Percentiles rank a stretch among this genome's conserved stretches.
Evolutionary conservation across 1,139 yeast species (phyloP).

Genomic region (Saccharomyces pastorianus): DNA sequence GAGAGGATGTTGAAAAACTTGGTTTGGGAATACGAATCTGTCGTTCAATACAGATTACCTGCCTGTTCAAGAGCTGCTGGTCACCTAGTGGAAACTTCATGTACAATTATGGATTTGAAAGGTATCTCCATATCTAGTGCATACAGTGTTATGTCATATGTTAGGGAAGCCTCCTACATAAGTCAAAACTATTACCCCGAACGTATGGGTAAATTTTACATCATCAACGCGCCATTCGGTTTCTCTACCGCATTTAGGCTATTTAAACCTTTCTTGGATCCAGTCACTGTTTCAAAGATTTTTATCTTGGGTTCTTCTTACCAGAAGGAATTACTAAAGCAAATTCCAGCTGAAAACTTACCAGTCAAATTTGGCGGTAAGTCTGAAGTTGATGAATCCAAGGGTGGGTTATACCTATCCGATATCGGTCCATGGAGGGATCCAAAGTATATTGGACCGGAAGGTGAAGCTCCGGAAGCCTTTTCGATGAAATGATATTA

Average conservation of each 20-base stretch:
- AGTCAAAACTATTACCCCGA: conserved; percentile 99
- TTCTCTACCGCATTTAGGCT: conserved; percentile 87
- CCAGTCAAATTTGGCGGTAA: conserved; percentile 87
- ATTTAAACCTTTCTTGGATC: conserved; percentile 90
- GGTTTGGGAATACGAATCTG: conserved; percentile 96
- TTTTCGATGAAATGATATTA: conserved; percentile 24
- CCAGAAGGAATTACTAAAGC: conserved; percentile 75
- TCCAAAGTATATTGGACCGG: conserved; percentile 70
- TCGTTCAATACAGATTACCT: conserved; percentile 75
- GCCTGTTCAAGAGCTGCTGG: conserved; percentile 87
- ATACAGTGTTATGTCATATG: conserved; percentile 77
- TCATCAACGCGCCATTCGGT: conserved; percentile 96
- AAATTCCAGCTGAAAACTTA: conserved; percentile 86
- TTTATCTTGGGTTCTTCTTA: conserved; percentile 77
- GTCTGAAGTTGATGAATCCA: conserved; percentile 54
- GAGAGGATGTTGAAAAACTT: conserved; percentile 93
- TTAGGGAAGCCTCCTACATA: conserved; percentile 83
- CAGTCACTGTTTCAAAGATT: conserved; percentile 95
- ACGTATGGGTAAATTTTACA: conserved; percentile 95
- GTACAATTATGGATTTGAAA: conserved; percentile 90
- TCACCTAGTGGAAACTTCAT: conserved; percentile 80
- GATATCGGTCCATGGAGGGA: conserved; percentile 99
- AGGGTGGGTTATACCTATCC: conserved; percentile 76
- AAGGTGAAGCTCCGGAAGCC: conserved; percentile 74
- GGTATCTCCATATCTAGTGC: conserved; percentile 85